Conservation (phyloP, 768 basidiomycete species). For the Lactifluus echinatus region DNA sequence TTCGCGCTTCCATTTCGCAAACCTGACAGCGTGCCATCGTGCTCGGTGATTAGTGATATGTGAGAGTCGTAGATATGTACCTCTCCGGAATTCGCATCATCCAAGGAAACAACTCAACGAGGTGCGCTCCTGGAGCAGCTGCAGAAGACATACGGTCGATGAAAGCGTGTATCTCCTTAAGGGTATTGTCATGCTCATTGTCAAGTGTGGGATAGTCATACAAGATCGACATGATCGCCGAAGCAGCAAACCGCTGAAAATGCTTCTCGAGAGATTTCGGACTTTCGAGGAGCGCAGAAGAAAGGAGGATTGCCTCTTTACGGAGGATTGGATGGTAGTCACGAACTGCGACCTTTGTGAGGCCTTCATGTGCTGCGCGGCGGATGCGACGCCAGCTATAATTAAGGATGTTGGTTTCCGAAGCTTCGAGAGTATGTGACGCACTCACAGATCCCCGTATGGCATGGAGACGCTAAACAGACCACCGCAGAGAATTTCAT, state of each 20-base stretch:
- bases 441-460: neutral
- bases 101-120: conserved; percentile 13
- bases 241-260: conserved; percentile 5
- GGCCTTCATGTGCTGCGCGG: conserved; percentile 6
- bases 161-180: neutral
- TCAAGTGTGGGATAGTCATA: conserved; percentile 6
- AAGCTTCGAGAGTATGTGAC: too few species aligned
- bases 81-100: conserved; percentile 6
- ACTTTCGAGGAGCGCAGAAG: neutral
- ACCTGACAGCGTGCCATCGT: neutral
- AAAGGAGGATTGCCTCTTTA: conserved; percentile 4
- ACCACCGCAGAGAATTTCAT: neutral
- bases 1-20: conserved; percentile 13
- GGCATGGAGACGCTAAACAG: neutral
- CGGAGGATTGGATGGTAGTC: conserved; percentile 3
- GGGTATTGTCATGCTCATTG: neutral
- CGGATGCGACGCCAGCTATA: conserved; percentile 10
- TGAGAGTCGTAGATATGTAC: neutral
- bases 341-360: conserved; percentile 3
- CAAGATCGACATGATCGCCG: conserved; percentile 7
- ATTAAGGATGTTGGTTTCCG: neutral
- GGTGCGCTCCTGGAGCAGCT: neutral
- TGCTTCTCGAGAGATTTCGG: neutral
- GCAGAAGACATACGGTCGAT: neutral
- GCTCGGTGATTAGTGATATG: too few species aligned